These are phyloP conservation scores for Annulohypoxylon nitens DNA, from an alignment of 495 filamentous ascomycete genomes.

Conservation along the genomic window DNA sequence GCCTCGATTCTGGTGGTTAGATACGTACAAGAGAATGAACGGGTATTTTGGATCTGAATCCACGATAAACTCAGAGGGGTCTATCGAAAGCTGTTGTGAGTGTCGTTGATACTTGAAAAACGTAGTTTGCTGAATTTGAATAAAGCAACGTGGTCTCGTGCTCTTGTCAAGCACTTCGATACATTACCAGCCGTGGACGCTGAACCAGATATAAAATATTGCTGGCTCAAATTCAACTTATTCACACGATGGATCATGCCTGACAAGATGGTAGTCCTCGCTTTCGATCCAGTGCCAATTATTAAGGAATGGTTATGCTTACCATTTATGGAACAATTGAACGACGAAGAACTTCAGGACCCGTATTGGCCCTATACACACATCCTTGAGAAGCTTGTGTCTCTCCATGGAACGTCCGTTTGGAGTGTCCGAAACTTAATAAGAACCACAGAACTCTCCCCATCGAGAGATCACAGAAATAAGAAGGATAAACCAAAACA, in stretches of 20 bases:
- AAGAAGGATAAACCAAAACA: neutral
- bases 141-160: conserved; percentile 2
- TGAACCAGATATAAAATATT: neutral
- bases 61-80: neutral
- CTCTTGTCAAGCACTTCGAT: conserved; percentile 1
- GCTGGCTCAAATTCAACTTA: conserved; percentile 11
- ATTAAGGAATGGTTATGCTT: neutral
- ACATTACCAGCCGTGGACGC: too few relatives aligned
- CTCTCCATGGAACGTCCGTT: neutral
- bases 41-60: conserved; percentile 10
- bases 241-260: conserved; percentile 6
- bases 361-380: conserved; percentile 6
- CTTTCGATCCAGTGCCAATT: neutral
- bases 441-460: neutral
- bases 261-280: neutral
- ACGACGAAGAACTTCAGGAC: neutral
- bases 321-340: neutral
- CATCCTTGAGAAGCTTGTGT: conserved; percentile 1
- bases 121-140: neutral
- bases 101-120: neutral
- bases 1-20: conserved; percentile 7
- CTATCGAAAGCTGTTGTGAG: neutral
- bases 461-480: conserved; percentile 1
- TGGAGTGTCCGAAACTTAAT: conserved; percentile 7
- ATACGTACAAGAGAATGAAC: conserved; percentile 15